Conservation (phyloP, 345 rosid species). For the Zanthoxylum bungeanum region DNA sequence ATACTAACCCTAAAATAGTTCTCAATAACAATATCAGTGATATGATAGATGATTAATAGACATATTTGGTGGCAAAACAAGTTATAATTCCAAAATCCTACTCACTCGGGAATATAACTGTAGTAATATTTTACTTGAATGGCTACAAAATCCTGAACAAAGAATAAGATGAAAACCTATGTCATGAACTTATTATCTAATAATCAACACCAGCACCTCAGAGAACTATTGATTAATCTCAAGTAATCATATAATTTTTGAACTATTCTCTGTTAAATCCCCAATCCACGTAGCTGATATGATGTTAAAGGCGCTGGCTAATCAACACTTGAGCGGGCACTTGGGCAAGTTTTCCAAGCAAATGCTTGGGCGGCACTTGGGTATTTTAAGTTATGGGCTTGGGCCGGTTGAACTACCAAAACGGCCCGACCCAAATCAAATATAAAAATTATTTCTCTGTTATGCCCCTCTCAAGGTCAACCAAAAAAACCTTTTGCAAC, state of each 20-base stretch:
- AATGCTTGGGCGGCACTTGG: too few relatives aligned
- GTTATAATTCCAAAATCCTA: slow-evolving; percentile 19
- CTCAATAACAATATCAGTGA: slow-evolving; percentile 43
- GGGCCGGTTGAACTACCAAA: too few relatives aligned
- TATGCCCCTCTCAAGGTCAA: too few relatives aligned
- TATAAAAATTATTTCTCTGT: too few relatives aligned
- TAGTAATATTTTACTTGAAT: slow-evolving; percentile 5
- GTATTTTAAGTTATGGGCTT: too few relatives aligned
- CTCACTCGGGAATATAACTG: slow-evolving; percentile 20
- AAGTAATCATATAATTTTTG: slow-evolving; percentile 9
- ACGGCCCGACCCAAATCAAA: too few relatives aligned
- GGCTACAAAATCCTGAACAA: slow-evolving; percentile 6
- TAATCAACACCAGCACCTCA: slow-evolving; percentile 5
- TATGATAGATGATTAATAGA: slow-evolving; percentile 23
- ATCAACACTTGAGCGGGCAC: too few relatives aligned
- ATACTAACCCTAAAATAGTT: slow-evolving; percentile 65
- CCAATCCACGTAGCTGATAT: slow-evolving; percentile 1
- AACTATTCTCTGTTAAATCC: slow-evolving; percentile 1
- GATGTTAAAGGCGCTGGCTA: too few relatives aligned
- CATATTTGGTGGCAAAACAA: slow-evolving; percentile 21
- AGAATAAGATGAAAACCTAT: slow-evolving; percentile 10
- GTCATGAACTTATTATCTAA: slow-evolving; percentile 17
- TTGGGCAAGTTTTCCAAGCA: too few relatives aligned
- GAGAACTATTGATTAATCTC: slow-evolving; percentile 4
- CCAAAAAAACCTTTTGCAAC: too few relatives aligned